Base-by-base conservation (phyloP, 371 early-diverging fungal genomes). In the Mycotypha africana region DNA sequence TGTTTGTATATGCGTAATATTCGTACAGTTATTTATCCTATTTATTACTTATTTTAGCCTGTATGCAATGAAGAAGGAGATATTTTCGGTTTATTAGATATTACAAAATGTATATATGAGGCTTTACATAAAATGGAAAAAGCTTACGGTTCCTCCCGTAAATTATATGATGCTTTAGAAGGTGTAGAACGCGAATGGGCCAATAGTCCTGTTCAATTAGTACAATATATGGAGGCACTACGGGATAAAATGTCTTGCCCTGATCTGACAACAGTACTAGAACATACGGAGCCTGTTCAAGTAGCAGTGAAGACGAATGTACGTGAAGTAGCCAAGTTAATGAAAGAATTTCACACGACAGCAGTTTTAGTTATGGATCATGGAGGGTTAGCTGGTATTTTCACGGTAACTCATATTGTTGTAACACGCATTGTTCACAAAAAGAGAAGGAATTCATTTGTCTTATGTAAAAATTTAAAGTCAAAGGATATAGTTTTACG, bases 81-180 rank as follows among this genome's bases (percentile, higher is more conserved):
- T 56, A 91, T 97, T 23, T 89, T 94, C 38, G 96, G 97, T n/a
- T 62, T 94, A 32, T 67, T 95, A 39, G 97, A 97, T 71, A 92
- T 97, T 49, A 95, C 95, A 49, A 93, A 93, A 51, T 92, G 93
- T 71, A 79, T 96, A 44, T 93, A 89, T 58, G 95, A 96, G 49
- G 88, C 92, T 31, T 70, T 96, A 30, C 89, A 92, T 48, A 91
- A 92, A 54, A 82, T 96, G 74, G 95, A 93, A 58, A 82, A 87
- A 25, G 93, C 92, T 14, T 88, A 89, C 60, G 84, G 86, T 47
- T 91, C 91, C 30, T 88, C 89, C 40, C 81, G 85, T 58, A 85
- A 85, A 46, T 68, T 92, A 42, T 88, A 88, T 39, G 90, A 85
- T 46, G 96, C 95, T n/a, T 76, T 95, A 50, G 95, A 93, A 56